phyloP scores from a whole-genome alignment of 257 asterid species.

The Plectranthus barbatus region DNA sequence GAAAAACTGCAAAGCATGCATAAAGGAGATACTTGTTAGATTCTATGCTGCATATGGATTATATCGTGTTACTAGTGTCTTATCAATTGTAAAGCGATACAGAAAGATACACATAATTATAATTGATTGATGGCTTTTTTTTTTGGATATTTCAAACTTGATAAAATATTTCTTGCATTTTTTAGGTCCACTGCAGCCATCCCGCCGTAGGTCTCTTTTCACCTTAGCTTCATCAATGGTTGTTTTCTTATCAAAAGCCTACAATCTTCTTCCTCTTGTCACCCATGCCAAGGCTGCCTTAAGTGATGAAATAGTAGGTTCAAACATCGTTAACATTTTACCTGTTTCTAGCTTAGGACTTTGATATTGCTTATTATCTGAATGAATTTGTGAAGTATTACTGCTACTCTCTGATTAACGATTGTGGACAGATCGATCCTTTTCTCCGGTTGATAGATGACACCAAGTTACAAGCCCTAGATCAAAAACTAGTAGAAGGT shows the following conservation, averaged over 20 bases:
- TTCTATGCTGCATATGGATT: background rate
- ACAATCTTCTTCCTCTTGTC: slow-evolving; percentile 43
- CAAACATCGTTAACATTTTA: slow-evolving; percentile 3
- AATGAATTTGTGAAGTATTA: slow-evolving; percentile 2
- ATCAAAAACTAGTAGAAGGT: slow-evolving; percentile 22
- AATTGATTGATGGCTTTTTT: background rate
- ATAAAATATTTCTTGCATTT: slow-evolving; percentile 12
- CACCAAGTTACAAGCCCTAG: slow-evolving; percentile 53
- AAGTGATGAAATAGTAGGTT: slow-evolving; percentile 51
- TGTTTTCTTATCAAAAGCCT: slow-evolving; percentile 60
- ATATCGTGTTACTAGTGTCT: background rate
- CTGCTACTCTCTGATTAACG: slow-evolving; percentile 10
- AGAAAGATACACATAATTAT: background rate
- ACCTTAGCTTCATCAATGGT: slow-evolving; percentile 68
- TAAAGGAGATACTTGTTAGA: background rate
- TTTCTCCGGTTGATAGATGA: slow-evolving; percentile 64
- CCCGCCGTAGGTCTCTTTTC: slow-evolving; percentile 63
- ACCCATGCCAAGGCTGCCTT: slow-evolving; percentile 50
- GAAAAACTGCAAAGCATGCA: slow-evolving; percentile 4
- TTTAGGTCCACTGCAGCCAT: slow-evolving; percentile 61
- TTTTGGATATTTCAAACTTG: background rate
- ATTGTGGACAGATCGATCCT: slow-evolving; percentile 58
- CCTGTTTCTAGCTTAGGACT: slow-evolving; percentile 10
- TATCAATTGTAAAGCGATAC: background rate
- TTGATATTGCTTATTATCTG: slow-evolving; percentile 13